Evolutionary conservation across 2,329 filamentous ascomycete species (phyloP).

Genomic region (Penicillium sp.): DNA sequence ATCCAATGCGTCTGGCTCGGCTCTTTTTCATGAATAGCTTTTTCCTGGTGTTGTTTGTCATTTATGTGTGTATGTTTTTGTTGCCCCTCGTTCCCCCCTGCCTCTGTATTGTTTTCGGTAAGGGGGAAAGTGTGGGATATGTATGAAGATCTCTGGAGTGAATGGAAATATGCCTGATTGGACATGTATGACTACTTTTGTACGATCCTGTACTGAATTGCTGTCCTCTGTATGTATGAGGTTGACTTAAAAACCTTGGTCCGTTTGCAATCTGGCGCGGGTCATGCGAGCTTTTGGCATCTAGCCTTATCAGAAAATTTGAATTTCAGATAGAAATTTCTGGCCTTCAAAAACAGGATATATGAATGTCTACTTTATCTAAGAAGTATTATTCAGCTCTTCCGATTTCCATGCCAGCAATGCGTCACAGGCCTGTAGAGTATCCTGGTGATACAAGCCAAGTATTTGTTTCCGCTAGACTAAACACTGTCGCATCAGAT

Average conservation of each 20-base stretch:
- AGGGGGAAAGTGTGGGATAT: conserved; percentile 10
- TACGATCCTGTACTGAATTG: not conserved
- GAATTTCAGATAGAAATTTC: too few species aligned
- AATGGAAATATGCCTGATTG: conserved; percentile 13
- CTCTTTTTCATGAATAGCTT: conserved; percentile 13
- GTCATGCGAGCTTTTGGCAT: too few species aligned
- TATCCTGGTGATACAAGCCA: too few species aligned
- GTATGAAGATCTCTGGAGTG: conserved; percentile 27
- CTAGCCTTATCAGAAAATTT: too few species aligned
- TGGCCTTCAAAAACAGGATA: too few species aligned
- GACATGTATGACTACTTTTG: not conserved
- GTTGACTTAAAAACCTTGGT: not conserved
- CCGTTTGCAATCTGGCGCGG: not conserved
- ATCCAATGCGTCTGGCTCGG: not conserved
- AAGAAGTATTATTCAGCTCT: too few species aligned
- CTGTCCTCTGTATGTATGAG: not conserved
- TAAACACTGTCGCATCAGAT: too few species aligned
- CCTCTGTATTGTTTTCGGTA: conserved; percentile 1
- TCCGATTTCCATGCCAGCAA: too few species aligned
- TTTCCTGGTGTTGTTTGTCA: conserved; percentile 19
- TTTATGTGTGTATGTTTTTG: conserved; percentile 11
- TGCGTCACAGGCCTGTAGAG: too few species aligned
- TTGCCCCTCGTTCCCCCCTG: not conserved
- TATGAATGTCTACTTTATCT: too few species aligned
- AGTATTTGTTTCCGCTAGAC: too few species aligned